Base-by-base conservation (phyloP, 805 yeast genomes). In the Pichia heedii region DNA sequence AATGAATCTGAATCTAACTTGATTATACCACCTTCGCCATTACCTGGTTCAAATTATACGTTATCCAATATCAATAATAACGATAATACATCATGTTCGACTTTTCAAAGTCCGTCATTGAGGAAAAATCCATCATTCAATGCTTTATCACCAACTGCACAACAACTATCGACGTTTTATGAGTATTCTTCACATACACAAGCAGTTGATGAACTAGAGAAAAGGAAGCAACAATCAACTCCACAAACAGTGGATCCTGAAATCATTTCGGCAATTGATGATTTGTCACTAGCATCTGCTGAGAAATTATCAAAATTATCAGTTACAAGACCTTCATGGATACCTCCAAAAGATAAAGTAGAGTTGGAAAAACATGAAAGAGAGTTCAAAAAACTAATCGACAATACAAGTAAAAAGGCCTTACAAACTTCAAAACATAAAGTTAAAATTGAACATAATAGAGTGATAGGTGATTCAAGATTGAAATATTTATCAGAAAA, bases 321-420 rank as follows among this genome's bases (percentile, higher is more conserved):
- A 41, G 77, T 76, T 36, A 73, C 86, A 1, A 68, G 89, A 51
- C 89, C 89, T 3, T 71, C 77, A 40, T 78, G 85, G 74, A 58
- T 80, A 37, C 89, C 89, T 6, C 87, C 87, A 6, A 81, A 81
- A 56, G 65, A 68, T 33, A 54, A 62, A 4, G 57, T 54, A 12
- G 89, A 81, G 53, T 70, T 70, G 35, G 56, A 63, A 29, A 67
- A 67, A 44, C 89, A 81, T 54, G 79, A 77, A 51, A 66, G 62
- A 39, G 79, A 80, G 54, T 70, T 80, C 43, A 63, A 69, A 33
- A 54, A 55, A 20, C 51, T 67, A 44, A 57, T 67, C 18, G 61
- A 64, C 18, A 47, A 53, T 20, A 59, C 66, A 5, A 67, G 68
- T 1, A 51, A 54, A 36, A 50, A 53, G 22, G 46, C 63, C 16